Percentiles rank a stretch among this genome's conserved stretches.
phyloP scores from a whole-genome alignment of 768 basidiomycete species.

The Xerocomellus amylosporus region DNA sequence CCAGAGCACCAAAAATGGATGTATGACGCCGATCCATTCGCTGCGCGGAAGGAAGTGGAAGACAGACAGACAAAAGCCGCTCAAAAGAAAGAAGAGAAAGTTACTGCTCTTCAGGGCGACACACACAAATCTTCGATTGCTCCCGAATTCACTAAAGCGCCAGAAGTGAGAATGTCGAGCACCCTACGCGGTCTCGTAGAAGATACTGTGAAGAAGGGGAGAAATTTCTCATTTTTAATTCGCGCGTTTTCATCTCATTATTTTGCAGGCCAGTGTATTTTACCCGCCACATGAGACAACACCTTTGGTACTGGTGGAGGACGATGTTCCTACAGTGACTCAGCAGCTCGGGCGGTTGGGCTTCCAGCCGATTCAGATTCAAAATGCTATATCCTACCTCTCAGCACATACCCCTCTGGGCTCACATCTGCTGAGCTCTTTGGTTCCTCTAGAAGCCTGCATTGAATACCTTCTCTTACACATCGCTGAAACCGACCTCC shows the following conservation, averaged over 20 bases:
- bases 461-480: slow-evolving; percentile 84
- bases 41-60: slow-evolving; percentile 63
- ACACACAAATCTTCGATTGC: slow-evolving; percentile 22
- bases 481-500: slow-evolving; percentile 85
- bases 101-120: slow-evolving; percentile 9
- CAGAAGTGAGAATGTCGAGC: slow-evolving; percentile 83
- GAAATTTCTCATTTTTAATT: slow-evolving; percentile 3
- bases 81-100: slow-evolving; percentile 41
- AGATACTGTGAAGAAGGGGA: slow-evolving; percentile 71
- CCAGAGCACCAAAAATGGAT: slow-evolving; percentile 80
- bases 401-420: slow-evolving; percentile 56
- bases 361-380: slow-evolving; percentile 57
- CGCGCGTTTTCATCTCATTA: neutral
- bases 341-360: slow-evolving; percentile 62
- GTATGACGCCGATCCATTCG: slow-evolving; percentile 85
- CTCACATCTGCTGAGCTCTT: slow-evolving; percentile 54
- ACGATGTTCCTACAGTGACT: slow-evolving; percentile 43
- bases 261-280: slow-evolving; percentile 46
- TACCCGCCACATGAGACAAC: slow-evolving; percentile 42
- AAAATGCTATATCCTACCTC: slow-evolving; percentile 54
- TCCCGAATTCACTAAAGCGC: slow-evolving; percentile 44
- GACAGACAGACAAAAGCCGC: slow-evolving; percentile 59
- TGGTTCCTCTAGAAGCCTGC: slow-evolving; percentile 69
- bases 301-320: slow-evolving; percentile 38
- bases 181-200: slow-evolving; percentile 78